Conservation (phyloP, 805 yeast species). For the Metschnikowia matae region DNA sequence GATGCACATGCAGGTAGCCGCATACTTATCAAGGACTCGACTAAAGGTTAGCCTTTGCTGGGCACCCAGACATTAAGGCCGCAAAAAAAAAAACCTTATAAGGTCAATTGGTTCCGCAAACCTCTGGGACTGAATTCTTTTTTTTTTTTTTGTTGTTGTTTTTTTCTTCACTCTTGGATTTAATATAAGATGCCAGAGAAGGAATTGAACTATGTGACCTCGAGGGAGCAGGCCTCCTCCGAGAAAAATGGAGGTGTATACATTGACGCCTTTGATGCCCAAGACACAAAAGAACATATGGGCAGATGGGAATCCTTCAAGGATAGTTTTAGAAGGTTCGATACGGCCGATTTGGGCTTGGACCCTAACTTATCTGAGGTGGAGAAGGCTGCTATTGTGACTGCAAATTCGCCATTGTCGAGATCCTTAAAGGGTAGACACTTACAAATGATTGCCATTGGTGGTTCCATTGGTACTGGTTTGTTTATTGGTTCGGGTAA, state of each 20-base stretch:
- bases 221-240: conserved; percentile 31
- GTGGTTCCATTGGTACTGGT: conserved; percentile 84
- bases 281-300: conserved; percentile 16
- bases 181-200: conserved; percentile 33
- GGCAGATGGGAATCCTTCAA: conserved; percentile 17
- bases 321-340: conserved; percentile 33
- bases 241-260: conserved; percentile 39
- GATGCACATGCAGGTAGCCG: not conserved
- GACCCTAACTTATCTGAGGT: conserved; percentile 40
- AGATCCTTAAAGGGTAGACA: conserved; percentile 55
- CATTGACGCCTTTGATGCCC: conserved; percentile 28
- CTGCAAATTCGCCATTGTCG: conserved; percentile 56
- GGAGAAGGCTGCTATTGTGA: conserved; percentile 44
- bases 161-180: not conserved
- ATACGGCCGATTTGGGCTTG: conserved; percentile 35
- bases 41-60: not conserved
- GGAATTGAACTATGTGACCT: conserved; percentile 38
- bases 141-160: not conserved
- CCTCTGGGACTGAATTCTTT: not conserved
- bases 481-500: conserved; percentile 71
- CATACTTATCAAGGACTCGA: not conserved
- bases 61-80: not conserved
- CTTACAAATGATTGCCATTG: conserved; percentile 74
- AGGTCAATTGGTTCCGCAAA: not conserved
- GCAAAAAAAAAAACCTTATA: not conserved